Percentiles rank a stretch among this genome's conserved stretches.
phyloP scores from a whole-genome alignment of 2,329 filamentous ascomycete genomes.

The Paracorniculantispora psalliotae region DNA sequence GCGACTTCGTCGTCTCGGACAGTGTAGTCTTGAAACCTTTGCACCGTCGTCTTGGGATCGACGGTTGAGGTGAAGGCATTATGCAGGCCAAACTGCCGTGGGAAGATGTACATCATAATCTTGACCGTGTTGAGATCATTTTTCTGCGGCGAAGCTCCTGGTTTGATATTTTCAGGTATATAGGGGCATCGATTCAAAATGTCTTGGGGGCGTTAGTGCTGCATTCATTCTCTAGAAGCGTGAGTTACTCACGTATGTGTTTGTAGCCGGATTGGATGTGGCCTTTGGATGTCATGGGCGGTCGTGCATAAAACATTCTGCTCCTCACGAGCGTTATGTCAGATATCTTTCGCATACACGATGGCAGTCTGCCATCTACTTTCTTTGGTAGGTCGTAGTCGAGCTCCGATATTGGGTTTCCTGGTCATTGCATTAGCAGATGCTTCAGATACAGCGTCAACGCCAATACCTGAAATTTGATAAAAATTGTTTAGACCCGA shows the following conservation, averaged over 20 bases:
- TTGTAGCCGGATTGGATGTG: slow-evolving; percentile 68
- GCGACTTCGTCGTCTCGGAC: slow-evolving; percentile 77
- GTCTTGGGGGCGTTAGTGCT: slow-evolving; percentile 48
- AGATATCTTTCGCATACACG: slow-evolving; percentile 32
- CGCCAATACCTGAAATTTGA: slow-evolving; percentile 66
- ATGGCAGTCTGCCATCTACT: background rate
- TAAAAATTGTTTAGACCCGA: slow-evolving; percentile 61
- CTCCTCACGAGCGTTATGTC: slow-evolving; percentile 73
- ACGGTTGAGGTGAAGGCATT: slow-evolving; percentile 81
- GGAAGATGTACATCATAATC: slow-evolving; percentile 90
- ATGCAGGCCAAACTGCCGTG: slow-evolving; percentile 80
- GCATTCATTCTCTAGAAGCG: too few relatives aligned
- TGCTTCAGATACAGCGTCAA: background rate
- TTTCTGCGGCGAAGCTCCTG: background rate
- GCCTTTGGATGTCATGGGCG: slow-evolving; percentile 63
- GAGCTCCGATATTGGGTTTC: slow-evolving; percentile 46
- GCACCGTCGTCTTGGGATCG: slow-evolving; percentile 60
- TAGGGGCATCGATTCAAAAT: slow-evolving; percentile 66
- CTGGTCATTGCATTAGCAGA: slow-evolving; percentile 24
- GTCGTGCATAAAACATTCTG: slow-evolving; percentile 79
- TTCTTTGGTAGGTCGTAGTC: slow-evolving; percentile 20
- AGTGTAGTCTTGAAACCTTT: slow-evolving; percentile 79
- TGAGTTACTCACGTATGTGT: slow-evolving; percentile 65
- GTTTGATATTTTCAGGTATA: background rate
- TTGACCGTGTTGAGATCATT: slow-evolving; percentile 53